These are phyloP conservation scores for Fusarium fujikuroi DNA, from an alignment of 2,329 filamentous ascomycete genomes.

Conservation along the genomic window DNA sequence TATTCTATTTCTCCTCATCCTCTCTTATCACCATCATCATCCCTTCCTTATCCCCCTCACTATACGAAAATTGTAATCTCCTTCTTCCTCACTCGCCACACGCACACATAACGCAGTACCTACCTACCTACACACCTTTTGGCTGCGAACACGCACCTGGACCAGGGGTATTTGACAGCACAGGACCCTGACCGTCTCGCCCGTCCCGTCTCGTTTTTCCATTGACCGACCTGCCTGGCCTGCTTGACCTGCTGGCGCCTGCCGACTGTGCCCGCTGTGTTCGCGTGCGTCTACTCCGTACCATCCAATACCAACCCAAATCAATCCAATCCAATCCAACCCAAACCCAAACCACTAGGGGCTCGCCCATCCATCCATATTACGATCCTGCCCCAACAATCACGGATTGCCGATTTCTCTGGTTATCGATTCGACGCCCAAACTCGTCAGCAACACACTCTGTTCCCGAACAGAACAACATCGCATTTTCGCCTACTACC, in stretches of 20 bases:
- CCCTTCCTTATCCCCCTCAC: constrained; percentile 5
- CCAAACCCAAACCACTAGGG: constrained; percentile 28
- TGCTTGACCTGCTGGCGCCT: neutral
- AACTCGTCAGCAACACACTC: constrained; percentile 24
- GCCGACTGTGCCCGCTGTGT: constrained; percentile 41
- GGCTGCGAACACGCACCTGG: constrained; percentile 26
- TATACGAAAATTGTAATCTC: constrained; percentile 32
- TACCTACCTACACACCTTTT: constrained; percentile 7
- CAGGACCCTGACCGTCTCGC: constrained; percentile 38
- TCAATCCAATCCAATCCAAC: neutral
- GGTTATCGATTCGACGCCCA: constrained; percentile 33
- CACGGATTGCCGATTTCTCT: constrained; percentile 27
- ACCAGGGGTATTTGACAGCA: constrained; percentile 35
- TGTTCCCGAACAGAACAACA: constrained; percentile 13
- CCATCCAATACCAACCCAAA: neutral
- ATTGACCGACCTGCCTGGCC: constrained; percentile 40
- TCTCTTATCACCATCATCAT: constrained; percentile 6
- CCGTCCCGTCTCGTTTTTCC: constrained; percentile 34
- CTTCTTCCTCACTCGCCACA: neutral
- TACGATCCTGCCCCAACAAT: constrained; percentile 41
- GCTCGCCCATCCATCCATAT: constrained; percentile 38
- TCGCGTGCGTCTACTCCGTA: constrained; percentile 33
- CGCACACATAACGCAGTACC: neutral
- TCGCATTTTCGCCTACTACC: neutral
- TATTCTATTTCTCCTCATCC: constrained; percentile 24